These are phyloP conservation scores for Solanum hybrid DNA, from an alignment of 305 asterid genomes.

Conservation along the genomic window DNA sequence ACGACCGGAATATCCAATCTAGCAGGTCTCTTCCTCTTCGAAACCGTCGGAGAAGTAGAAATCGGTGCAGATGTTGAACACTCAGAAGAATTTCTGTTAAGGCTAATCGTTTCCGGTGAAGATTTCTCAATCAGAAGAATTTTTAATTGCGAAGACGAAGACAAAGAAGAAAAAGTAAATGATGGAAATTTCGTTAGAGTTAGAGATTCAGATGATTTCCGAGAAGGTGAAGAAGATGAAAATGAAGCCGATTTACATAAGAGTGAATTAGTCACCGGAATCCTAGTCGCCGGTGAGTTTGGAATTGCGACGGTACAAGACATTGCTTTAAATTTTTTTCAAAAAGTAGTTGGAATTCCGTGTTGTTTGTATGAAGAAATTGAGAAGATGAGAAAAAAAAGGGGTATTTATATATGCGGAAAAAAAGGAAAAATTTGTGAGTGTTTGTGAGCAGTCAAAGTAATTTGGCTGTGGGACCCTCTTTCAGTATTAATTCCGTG, in stretches of 20 bases:
- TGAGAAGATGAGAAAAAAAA: background rate
- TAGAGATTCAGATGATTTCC: background rate
- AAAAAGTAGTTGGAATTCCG: conserved; percentile 9
- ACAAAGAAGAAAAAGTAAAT: conserved; percentile 5
- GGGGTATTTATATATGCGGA: conserved; percentile 1
- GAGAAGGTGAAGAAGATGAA: conserved; percentile 32
- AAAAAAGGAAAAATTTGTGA: background rate
- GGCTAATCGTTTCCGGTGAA: conserved; percentile 28
- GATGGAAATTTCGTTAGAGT: background rate
- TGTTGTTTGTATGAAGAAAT: background rate
- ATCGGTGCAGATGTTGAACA: background rate
- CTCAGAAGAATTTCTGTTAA: conserved; percentile 32
- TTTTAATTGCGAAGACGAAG: conserved; percentile 23
- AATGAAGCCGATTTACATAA: conserved; percentile 45
- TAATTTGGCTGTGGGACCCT: background rate
- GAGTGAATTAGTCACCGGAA: conserved; percentile 24
- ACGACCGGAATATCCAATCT: conserved; percentile 51
- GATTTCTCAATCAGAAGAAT: conserved; percentile 29
- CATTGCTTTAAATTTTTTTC: conserved; percentile 3
- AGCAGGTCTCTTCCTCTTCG: conserved; percentile 68
- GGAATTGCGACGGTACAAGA: conserved; percentile 45
- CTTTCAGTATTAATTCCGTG: background rate
- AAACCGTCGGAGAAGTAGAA: conserved; percentile 22
- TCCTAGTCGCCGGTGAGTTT: conserved; percentile 39
- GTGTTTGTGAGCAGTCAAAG: background rate